phyloP scores from a whole-genome alignment of 2,329 filamentous ascomycete species.

The Sporothrix phasma region DNA sequence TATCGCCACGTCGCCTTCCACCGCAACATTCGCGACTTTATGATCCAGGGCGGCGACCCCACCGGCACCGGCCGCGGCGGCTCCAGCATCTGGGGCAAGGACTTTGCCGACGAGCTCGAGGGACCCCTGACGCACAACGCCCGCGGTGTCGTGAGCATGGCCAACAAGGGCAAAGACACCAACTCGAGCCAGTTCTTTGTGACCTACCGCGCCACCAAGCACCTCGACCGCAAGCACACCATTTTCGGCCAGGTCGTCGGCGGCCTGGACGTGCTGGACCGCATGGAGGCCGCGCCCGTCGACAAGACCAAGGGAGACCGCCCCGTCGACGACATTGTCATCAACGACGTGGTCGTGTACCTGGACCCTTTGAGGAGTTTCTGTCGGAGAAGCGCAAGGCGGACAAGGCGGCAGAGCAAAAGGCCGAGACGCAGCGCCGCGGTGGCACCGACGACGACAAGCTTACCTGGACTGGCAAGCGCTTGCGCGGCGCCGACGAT shows the following conservation, averaged over 20 bases:
- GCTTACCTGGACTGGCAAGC: slow-evolving; percentile 93
- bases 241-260: slow-evolving; percentile 83
- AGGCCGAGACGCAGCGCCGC: slow-evolving; percentile 50
- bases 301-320: slow-evolving; percentile 69
- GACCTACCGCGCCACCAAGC: slow-evolving; percentile 71
- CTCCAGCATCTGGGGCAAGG: slow-evolving; percentile 83
- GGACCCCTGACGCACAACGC: slow-evolving; percentile 75
- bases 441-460: slow-evolving; percentile 79
- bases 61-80: slow-evolving; percentile 89
- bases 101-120: slow-evolving; percentile 89
- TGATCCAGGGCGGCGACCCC: slow-evolving; percentile 96
- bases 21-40: slow-evolving; percentile 89
- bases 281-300: slow-evolving; percentile 67
- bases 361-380: slow-evolving; percentile 96
- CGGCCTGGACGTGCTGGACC: slow-evolving; percentile 58
- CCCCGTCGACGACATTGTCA: slow-evolving; percentile 67
- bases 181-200: slow-evolving; percentile 96
- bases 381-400: slow-evolving; percentile 60
- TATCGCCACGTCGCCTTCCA: slow-evolving; percentile 81
- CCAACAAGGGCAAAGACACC: slow-evolving; percentile 96
- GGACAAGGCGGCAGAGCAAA: slow-evolving; percentile 47
- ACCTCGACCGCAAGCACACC: slow-evolving; percentile 94
- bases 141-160: slow-evolving; percentile 81
- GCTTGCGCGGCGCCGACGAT: slow-evolving; percentile 59
- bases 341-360: slow-evolving; percentile 75